Percentiles rank a stretch among this genome's conserved stretches.
phyloP scores from a whole-genome alignment of 176 grass and related monocot genomes.

The Aegilops tauschii region DNA sequence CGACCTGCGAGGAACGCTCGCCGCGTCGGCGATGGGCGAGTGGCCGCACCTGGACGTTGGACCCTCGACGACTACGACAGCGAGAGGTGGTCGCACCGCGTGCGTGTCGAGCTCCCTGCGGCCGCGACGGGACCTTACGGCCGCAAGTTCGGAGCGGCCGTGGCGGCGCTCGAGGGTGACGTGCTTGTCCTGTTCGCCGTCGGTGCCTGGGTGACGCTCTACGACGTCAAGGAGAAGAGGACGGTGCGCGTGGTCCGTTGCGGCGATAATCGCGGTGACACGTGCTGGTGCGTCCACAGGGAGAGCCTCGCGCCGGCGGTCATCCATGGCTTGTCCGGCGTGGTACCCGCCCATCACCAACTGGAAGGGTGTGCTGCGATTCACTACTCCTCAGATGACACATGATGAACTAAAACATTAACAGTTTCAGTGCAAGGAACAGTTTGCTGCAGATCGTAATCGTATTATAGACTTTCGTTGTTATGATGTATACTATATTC shows the following conservation, averaged over 20 bases:
- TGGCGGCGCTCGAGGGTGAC: not conserved
- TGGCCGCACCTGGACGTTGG: not conserved
- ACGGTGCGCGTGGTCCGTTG: not conserved
- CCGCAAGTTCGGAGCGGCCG: not conserved
- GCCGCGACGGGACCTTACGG: not conserved
- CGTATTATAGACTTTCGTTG: no score
- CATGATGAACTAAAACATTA: no score
- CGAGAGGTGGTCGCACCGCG: not conserved
- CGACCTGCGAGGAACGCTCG: not conserved
- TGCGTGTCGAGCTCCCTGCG: not conserved
- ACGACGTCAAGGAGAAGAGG: not conserved
- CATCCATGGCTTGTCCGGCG: not conserved
- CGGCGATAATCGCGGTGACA: not conserved
- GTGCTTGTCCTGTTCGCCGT: not conserved
- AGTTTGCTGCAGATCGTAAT: no score
- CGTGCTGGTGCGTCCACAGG: not conserved
- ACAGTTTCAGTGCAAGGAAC: no score
- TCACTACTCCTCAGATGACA: not conserved
- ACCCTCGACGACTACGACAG: not conserved
- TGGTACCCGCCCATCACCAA: not conserved
- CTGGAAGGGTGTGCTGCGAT: not conserved
- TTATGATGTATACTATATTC: no score
- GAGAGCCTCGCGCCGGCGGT: not conserved
- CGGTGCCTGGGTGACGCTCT: not conserved
- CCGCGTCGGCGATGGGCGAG: not conserved